Evolutionary conservation across 1,139 yeast genomes (phyloP).

Genomic region (Torulaspora globosa): DNA sequence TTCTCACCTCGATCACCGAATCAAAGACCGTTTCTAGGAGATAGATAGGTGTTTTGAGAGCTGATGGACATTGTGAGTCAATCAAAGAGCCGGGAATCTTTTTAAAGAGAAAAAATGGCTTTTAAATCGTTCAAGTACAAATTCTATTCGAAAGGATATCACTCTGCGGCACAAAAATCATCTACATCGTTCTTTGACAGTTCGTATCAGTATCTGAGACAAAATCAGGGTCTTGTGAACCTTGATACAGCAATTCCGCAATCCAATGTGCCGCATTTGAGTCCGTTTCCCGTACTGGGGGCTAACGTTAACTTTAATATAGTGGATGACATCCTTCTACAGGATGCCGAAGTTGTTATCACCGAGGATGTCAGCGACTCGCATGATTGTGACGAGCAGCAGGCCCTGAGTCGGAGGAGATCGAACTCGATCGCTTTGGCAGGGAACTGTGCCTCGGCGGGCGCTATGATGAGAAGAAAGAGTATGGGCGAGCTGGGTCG

Average conservation of each 20-base stretch:
- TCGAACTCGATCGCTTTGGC: constrained; percentile 14
- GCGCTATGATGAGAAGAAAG: constrained; percentile 11
- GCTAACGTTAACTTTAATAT: constrained; percentile 29
- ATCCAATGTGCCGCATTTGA: constrained; percentile 15
- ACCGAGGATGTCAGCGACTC: constrained; percentile 8
- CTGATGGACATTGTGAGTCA: not conserved
- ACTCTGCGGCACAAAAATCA: constrained; percentile 23
- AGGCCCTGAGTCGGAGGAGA: constrained; percentile 10
- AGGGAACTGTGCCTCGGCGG: constrained; percentile 6
- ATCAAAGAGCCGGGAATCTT: not conserved
- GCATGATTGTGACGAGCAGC: constrained; percentile 9
- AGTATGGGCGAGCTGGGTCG: constrained; percentile 13
- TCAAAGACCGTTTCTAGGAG: not conserved
- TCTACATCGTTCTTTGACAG: constrained; percentile 33
- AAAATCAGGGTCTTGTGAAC: constrained; percentile 29
- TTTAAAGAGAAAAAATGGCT: constrained; percentile 19
- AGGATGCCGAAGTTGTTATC: constrained; percentile 7
- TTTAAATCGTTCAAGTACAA: constrained; percentile 35
- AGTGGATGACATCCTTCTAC: constrained; percentile 25
- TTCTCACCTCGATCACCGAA: not conserved
- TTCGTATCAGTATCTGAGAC: constrained; percentile 32
- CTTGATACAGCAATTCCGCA: constrained; percentile 24
- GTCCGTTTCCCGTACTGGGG: constrained; percentile 31
- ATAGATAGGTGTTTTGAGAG: not conserved
- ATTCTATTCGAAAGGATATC: constrained; percentile 32